Percentiles rank a stretch among this genome's conserved stretches.
Conservation (phyloP, 2,329 filamentous ascomycete genomes). For the Myriosclerotinia scirpicola region DNA sequence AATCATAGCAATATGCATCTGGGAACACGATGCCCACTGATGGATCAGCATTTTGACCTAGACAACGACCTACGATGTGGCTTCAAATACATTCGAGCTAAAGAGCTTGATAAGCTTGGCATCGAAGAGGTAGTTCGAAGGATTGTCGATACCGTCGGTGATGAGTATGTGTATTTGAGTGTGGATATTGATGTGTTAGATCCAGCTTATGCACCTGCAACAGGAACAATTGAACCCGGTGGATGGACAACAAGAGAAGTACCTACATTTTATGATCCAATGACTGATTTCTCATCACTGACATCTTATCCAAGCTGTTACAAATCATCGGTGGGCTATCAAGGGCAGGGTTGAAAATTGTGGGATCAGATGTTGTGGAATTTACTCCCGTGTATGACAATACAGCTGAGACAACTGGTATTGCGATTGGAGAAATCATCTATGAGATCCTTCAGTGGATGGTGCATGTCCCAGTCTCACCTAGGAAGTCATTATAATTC, state of each 20-base stretch:
- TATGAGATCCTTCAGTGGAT: constrained; percentile 41
- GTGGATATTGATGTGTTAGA: constrained; percentile 40
- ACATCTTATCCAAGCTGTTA: constrained; percentile 30
- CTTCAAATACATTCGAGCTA: constrained; percentile 36
- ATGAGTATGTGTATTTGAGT: constrained; percentile 38
- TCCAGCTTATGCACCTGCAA: constrained; percentile 39
- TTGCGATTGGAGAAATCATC: constrained; percentile 36
- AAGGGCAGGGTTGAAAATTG: constrained; percentile 37
- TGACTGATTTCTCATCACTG: neutral
- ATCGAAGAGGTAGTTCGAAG: constrained; percentile 34
- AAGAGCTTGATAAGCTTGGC: constrained; percentile 37
- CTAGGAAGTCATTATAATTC: neutral
- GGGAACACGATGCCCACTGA: constrained; percentile 35
- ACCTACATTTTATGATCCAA: neutral
- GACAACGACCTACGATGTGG: constrained; percentile 39
- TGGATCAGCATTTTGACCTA: constrained; percentile 36
- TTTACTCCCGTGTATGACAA: constrained; percentile 40
- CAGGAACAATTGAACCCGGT: constrained; percentile 40
- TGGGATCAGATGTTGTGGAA: constrained; percentile 40
- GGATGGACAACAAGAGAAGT: constrained; percentile 41
- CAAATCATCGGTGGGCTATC: constrained; percentile 38
- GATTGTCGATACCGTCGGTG: constrained; percentile 37
- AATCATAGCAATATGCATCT: constrained; percentile 40
- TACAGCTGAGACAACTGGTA: constrained; percentile 38
- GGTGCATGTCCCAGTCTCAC: constrained; percentile 35